Evolutionary conservation across 2,329 filamentous ascomycete genomes (phyloP), one percentile per base, ranked within the genome.

Genomic region (Monosporascus cannonballus): DNA sequence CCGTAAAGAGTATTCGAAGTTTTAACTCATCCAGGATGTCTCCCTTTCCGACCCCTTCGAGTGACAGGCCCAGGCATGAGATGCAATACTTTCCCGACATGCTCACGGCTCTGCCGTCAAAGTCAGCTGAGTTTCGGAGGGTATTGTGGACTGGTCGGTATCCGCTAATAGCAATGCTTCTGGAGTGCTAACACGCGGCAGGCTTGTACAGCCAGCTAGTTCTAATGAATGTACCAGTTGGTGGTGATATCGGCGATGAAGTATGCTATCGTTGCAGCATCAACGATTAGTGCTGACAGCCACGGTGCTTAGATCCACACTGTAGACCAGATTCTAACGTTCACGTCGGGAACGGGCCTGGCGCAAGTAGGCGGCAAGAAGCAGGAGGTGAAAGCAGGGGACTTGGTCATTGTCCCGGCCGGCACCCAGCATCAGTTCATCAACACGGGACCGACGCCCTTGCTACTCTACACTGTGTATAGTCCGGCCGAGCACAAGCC

Each of bases 371-470:
- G 74, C 17, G 81, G 80, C 1, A 79, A 79, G 51, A 78, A 84
- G 50, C 80, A 84, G 52, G 67, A 71, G 25, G 70, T 73, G 4
- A 68, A 68, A 44, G 68, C 65, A 1, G 68, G 69, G 15, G 68
- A 71, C 41, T 66, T 71, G 54, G 67, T 70, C 6, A 64, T 69
- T 42, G 83, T 86, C 3, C 83, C 84, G 0, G 84, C 83, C 0
- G 83, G 83, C 0, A 86, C 83, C 2, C 79, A 83, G 65, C 83
- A 86, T 63, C 82, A 86, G 62, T 86, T 86, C 64, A 70, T 85
- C 48, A 86, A 85, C 53, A 81, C 73, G 2, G 82, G 83, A 1
- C 73, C 78, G 1, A 75, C 76, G 48, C 81, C 83, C 2, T 64
- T 86, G 49, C 79, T 85, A 58, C 64, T 86, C 38, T 79, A 85